Conservation (phyloP, 495 filamentous ascomycete species). For the Daldinia grandis region DNA sequence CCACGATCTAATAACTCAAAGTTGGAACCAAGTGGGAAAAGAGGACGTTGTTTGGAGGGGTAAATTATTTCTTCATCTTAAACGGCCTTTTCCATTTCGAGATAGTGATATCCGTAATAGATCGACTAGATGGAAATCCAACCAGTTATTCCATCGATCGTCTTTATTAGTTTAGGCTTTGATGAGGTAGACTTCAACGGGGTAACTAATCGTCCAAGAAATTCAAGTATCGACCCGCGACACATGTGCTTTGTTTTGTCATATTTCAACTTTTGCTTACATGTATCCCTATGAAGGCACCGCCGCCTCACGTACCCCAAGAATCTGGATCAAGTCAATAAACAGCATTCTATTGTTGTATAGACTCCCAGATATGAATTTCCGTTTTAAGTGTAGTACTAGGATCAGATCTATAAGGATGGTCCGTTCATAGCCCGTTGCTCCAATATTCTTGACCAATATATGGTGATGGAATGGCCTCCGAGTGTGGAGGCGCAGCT, state of each 20-base stretch:
- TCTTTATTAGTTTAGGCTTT: no score
- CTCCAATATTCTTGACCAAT: slow-evolving; percentile 18
- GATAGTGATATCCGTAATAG: no score
- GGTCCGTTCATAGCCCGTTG: background rate
- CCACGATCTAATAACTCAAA: background rate
- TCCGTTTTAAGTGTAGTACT: background rate
- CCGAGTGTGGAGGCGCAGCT: slow-evolving; percentile 20
- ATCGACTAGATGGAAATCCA: no score
- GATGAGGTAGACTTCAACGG: no score
- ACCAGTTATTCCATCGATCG: no score
- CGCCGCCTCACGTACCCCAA: no score
- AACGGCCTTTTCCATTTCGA: background rate
- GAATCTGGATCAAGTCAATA: no score
- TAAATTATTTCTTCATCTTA: background rate
- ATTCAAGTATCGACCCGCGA: no score
- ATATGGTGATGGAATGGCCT: slow-evolving; percentile 16
- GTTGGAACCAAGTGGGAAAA: background rate
- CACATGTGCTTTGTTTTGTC: background rate
- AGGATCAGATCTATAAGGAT: background rate
- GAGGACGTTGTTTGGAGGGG: background rate
- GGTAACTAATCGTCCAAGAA: no score
- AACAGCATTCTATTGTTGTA: no score
- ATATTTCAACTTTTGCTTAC: background rate
- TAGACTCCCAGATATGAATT: background rate
- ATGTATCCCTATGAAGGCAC: background rate